Conservation (phyloP, 352 stramenopile species). For the Globisporangium paroecandrum region DNA sequence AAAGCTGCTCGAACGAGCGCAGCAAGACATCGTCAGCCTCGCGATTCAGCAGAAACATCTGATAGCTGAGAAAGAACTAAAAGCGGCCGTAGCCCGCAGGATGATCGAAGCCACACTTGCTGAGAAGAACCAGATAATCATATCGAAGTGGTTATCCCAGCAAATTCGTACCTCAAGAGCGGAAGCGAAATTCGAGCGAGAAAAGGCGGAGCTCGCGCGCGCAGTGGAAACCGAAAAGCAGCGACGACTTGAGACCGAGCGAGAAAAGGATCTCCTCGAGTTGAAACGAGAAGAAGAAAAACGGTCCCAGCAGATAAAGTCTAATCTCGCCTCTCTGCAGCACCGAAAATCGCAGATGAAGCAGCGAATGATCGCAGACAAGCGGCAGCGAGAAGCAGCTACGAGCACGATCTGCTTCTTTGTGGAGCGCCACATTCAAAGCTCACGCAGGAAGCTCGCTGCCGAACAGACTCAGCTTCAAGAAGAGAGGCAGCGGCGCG, state of each 20-base stretch:
- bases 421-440: conserved; percentile 21
- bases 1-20: conserved; percentile 21
- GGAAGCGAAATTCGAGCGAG: neutral
- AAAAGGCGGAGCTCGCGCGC: neutral
- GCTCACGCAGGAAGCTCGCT: conserved; percentile 18
- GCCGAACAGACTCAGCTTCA: conserved; percentile 18
- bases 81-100: conserved; percentile 10
- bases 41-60: conserved; percentile 20
- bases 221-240: conserved; percentile 3
- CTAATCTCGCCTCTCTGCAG: conserved; percentile 17
- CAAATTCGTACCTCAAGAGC: conserved; percentile 17
- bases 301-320: neutral
- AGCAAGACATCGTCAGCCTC: conserved; percentile 22
- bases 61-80: conserved; percentile 21
- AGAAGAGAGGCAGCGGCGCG: conserved; percentile 18
- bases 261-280: conserved; percentile 3
- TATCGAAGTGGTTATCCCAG: conserved; percentile 36
- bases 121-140: conserved; percentile 26
- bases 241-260: conserved; percentile 7
- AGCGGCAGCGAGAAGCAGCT: conserved; percentile 15
- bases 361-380: conserved; percentile 15
- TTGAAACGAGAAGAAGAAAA: conserved; percentile 14
- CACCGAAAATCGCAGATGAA: conserved; percentile 14
- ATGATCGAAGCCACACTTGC: conserved; percentile 16
- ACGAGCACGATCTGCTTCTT: conserved; percentile 15